Base-by-base conservation (phyloP, 306 rosid species). In the Lathyrus oleraceus region DNA sequence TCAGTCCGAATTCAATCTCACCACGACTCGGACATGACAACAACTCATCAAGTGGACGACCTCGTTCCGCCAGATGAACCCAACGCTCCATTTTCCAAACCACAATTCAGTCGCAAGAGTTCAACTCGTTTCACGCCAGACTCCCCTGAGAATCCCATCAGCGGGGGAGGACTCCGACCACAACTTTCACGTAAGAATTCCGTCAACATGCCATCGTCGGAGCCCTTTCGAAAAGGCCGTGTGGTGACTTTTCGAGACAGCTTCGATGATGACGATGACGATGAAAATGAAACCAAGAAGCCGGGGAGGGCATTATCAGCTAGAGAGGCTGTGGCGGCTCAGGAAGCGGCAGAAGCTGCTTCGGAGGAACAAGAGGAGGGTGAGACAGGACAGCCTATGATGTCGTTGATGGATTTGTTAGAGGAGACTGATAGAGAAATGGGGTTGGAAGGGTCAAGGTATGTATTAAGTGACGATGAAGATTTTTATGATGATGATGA, bases 341-440 rank as follows among this genome's bases (percentile, higher is more conserved):
- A 61, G 52, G 83, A 83, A 15, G 84, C 69, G 0, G 69, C 84
- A 0, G 78, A 81, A 3, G 81, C 47, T 3, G 78, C 67, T 1
- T 78, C 71, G 12, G 73, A 14, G 8, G 65, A 2, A 35, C 39
- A 7, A 15, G 70, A 0, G 25, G 74, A 8, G 57, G 77, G 2
- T n/a, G 71, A 10, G 3, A 73, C 1, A 7, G 36, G 51, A 17
- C 67, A 12, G 4, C 40, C 52, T 74, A 90, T 63, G 62, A 87
- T 93, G 91, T 90, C 96, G 56, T 69, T 93, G 87, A 88, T 88
- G 97, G 98, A 94, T 43, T 78, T 94, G 44, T 62, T 93, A 73
- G 96, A 85, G 51, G 96, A 87, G 57, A 90, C 88, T 2, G 96
- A 88, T 36, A 64, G 88, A 71, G 82, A 82, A 48, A 80, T 87